A percentile compares a stretch with the other conserved stretches of the same genome.
These are phyloP conservation scores for Hamigera avellanea DNA, from an alignment of 495 filamentous ascomycete genomes.

Conservation along the genomic window DNA sequence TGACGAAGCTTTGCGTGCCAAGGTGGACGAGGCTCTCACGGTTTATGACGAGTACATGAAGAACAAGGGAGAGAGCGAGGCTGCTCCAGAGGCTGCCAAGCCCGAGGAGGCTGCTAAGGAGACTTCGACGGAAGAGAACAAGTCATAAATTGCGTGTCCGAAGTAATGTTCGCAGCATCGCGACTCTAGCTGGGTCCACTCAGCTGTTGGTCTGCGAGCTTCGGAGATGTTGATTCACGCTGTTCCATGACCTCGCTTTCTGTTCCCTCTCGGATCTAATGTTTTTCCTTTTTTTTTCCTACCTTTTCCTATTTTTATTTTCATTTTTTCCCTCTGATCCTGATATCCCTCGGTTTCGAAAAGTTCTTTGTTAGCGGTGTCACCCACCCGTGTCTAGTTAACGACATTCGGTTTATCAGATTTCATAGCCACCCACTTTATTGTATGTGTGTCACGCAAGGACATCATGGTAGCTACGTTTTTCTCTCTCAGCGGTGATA, in stretches of 20 bases:
- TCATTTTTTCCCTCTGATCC: constrained; percentile 24
- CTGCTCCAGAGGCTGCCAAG: constrained; percentile 24
- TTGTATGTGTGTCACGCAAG: neutral
- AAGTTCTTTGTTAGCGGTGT: constrained; percentile 33
- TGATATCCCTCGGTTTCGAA: constrained; percentile 42
- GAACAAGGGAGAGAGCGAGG: constrained; percentile 40
- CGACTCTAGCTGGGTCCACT: constrained; percentile 1
- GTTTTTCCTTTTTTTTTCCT: constrained; percentile 14
- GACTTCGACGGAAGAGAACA: constrained; percentile 33
- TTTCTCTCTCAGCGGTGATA: no score
- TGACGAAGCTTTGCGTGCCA: constrained; percentile 75
- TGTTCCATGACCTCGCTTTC: constrained; percentile 26
- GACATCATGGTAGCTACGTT: neutral
- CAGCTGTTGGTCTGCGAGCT: constrained; percentile 8
- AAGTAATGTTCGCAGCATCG: constrained; percentile 10
- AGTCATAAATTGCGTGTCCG: constrained; percentile 29
- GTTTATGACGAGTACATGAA: constrained; percentile 99
- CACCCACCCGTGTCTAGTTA: constrained; percentile 26
- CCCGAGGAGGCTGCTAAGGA: constrained; percentile 35
- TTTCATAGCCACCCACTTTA: constrained; percentile 1
- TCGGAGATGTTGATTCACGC: constrained; percentile 27
- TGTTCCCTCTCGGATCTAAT: neutral
- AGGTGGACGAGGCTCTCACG: constrained; percentile 91
- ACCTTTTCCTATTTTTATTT: constrained; percentile 6
- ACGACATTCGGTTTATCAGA: constrained; percentile 21